phyloP scores from a whole-genome alignment of 1,284 basidiomycete genomes.

The Cutaneotrichosporon dermatis region DNA sequence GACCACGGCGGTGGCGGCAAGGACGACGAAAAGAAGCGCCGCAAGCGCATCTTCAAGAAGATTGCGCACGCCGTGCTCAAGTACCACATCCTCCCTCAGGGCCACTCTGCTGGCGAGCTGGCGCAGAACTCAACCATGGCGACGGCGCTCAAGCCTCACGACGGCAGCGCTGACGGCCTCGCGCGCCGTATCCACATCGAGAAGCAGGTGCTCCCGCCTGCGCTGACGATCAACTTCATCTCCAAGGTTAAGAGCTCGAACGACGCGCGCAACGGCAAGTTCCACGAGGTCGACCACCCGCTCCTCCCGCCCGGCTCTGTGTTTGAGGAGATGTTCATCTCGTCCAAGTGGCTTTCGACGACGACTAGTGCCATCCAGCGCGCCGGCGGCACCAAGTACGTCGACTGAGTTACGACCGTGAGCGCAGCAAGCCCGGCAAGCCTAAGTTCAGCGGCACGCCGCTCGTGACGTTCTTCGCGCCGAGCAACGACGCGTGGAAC shows the following conservation, averaged over 20 bases:
- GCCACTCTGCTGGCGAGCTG: conserved; percentile 51
- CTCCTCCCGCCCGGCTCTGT: conserved; percentile 61
- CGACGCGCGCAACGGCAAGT: conserved; percentile 60
- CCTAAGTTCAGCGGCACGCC: conserved; percentile 53
- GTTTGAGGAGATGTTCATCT: conserved; percentile 59
- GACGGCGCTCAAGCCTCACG: conserved; percentile 56
- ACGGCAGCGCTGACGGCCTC: conserved; percentile 56
- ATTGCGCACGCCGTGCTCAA: conserved; percentile 58
- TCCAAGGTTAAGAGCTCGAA: conserved; percentile 52
- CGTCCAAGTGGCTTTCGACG: conserved; percentile 57
- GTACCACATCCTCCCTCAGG: conserved; percentile 61
- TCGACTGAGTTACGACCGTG: conserved; percentile 53
- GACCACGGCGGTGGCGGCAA: conserved; percentile 34
- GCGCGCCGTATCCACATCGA: conserved; percentile 58
- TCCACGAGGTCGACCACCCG: conserved; percentile 61
- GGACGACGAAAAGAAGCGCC: conserved; percentile 55
- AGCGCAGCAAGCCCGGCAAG: conserved; percentile 46
- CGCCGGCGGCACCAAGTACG: conserved; percentile 51
- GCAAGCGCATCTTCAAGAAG: conserved; percentile 52
- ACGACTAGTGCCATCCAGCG: conserved; percentile 61
- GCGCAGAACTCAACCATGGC: conserved; percentile 60
- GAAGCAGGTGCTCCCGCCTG: conserved; percentile 49
- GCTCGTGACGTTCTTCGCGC: conserved; percentile 62
- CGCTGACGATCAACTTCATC: conserved; percentile 58
- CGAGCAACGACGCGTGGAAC: conserved; percentile 61